Evolutionary conservation across 2,329 filamentous ascomycete species (phyloP), one percentile per base, ranked within the genome.

Genomic region (Balansia obtecta): DNA sequence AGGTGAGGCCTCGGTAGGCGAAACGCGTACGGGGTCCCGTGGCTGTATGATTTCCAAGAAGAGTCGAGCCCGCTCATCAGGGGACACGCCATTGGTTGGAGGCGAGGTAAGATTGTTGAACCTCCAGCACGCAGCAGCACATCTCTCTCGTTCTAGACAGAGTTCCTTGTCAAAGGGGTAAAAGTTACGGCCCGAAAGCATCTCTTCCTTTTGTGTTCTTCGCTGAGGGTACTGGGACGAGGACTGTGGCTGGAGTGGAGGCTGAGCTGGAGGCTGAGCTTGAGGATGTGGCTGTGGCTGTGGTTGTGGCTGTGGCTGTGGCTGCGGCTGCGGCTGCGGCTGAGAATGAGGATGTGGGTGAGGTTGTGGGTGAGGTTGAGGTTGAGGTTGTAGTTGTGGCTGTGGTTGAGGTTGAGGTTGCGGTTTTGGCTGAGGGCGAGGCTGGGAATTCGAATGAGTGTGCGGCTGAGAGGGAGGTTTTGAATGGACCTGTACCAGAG

Each of bases 161-260:
- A 98, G 76, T 59, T 88, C 83, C 53, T 82, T 78, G 62, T 88
- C 82, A 55, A 85, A 90, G 7, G 87, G 86, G 53, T 82, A 83
- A 66, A 88, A 97, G n/a, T 80, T 76, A 40, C 86, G 77, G 12
- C 87, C 87, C 33, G 75, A 75, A 15, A 95, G 71, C 91, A 97
- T 97, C 64, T 93, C 88, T 53, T 94, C 86, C 66, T 93, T 93
- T 63, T 95, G 88, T 1, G 82, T 85, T 53, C 75, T 69, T 59
- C 65, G 60, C 42, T 61, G 59, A 2, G 71, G 67, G 52, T 73
- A 76, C 53, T 38, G 48, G 12, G 48, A 58, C 2, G 70, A 68
- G 52, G 73, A 75, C 53, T 76, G 73, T 6, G 74, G 67, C 58
- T 80, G 77, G 20, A 75, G 76, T 44, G 82, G 63, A 1, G 79